Base-by-base conservation (phyloP, 441 rosid species). In the Omphalea diandra region DNA sequence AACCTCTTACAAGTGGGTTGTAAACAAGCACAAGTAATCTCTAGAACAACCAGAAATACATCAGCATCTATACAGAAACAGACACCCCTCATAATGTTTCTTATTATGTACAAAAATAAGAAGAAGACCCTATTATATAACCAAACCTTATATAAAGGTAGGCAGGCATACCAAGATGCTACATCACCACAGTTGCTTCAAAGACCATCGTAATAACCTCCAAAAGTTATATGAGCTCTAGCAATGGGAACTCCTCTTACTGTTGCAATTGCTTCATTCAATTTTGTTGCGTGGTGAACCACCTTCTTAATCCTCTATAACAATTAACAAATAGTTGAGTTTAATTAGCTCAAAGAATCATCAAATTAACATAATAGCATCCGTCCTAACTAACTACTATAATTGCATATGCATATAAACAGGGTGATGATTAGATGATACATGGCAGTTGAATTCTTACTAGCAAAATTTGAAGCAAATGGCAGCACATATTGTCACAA, bases 191-290 rank as follows among this genome's bases (percentile, higher is more conserved):
- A 33, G 56, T 46, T 24, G 76, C 57, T 61, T 84, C 71, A 90
- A 65, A 90, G 74, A 52, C 82, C 81, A 71, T 88, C 87, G 67
- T 88, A 81, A 80, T 90, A 83, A 24, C 95, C 98, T 9, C 97
- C 98, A 73, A 63, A 83, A 31, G 90, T 85, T 17, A 91, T 79
- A 61, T 83, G 95, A 74, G 95, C 98, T 75, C 90, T 82, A 24
- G 82, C 69, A 32, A 85, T 71, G 9, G 97, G 96, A 40, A 77
- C 86, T 47, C 94, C 91, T 85, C 90, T 86, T 17, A 53, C 85
- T 31, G 81, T 84, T 59, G 91, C 84, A 31, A 89, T 88, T 71
- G 93, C 84, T 70, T 87, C 96, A 64, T 91, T 91, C 65, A 91
- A 27, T 73, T 78, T 85, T 14, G 90, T 77, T 76, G 93, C 86